These are phyloP conservation scores for Barnettozyma californica DNA, from an alignment of 805 yeast species.

Conservation along the genomic window DNA sequence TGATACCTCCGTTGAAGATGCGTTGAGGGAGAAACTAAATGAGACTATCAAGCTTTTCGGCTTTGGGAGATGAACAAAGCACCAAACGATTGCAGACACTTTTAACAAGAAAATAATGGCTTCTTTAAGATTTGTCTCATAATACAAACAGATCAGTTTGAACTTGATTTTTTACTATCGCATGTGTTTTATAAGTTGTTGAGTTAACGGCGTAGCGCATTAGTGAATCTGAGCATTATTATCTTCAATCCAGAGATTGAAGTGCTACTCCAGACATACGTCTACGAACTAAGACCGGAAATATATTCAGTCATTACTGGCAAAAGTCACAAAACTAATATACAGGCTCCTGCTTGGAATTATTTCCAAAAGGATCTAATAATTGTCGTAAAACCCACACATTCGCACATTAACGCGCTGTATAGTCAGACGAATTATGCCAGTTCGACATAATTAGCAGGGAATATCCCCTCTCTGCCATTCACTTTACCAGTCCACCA, in stretches of 20 bases:
- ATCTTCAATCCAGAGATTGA: no score
- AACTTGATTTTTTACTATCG: neutral
- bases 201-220: no score
- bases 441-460: constrained; percentile 92
- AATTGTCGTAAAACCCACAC: neutral
- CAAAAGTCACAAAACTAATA: neutral
- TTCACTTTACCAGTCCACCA: constrained; percentile 98
- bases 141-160: neutral
- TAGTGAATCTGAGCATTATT: no score
- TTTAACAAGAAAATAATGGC: neutral
- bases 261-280: no score
- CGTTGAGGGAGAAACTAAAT: constrained; percentile 13
- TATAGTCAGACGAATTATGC: no score
- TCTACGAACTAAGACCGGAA: no score
- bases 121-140: neutral
- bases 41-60: constrained; percentile 23
- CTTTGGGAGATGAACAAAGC: constrained; percentile 16
- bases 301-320: neutral
- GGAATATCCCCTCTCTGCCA: constrained; percentile 87
- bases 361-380: neutral
- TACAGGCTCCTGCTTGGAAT: neutral
- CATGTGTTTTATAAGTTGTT: neutral
- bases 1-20: constrained; percentile 10
- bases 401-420: no score
- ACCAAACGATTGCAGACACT: neutral